Evolutionary conservation across 2,329 filamentous ascomycete species (phyloP).

Genomic region (Didymella lethalis): DNA sequence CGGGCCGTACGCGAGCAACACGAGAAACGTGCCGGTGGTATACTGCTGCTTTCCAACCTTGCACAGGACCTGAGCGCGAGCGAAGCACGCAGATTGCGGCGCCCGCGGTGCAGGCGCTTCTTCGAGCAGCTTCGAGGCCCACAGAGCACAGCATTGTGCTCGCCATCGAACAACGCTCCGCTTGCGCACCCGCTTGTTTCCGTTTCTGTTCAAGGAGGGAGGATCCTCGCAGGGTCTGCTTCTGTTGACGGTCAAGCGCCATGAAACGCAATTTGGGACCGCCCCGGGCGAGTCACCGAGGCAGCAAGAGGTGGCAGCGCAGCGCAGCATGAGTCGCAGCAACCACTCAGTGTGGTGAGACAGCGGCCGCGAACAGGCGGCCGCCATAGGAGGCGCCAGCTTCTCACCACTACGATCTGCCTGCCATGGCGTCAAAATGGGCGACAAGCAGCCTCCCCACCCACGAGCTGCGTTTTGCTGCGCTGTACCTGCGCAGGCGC

Average conservation of each 20-base stretch:
- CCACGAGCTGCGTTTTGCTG: constrained; percentile 65
- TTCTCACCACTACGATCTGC: constrained; percentile 5
- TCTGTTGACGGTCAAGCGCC: constrained; percentile 44
- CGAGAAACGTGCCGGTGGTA: constrained; percentile 11
- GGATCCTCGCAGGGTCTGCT: constrained; percentile 43
- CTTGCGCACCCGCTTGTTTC: constrained; percentile 41
- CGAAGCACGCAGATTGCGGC: constrained; percentile 7
- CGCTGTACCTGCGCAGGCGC: constrained; percentile 42
- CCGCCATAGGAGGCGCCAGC: constrained; percentile 3
- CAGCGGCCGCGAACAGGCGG: not conserved
- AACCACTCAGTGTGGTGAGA: constrained; percentile 5
- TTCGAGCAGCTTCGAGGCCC: constrained; percentile 1
- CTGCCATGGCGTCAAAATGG: constrained; percentile 15
- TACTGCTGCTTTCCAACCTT: constrained; percentile 8
- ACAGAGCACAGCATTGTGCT: constrained; percentile 22
- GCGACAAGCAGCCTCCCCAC: constrained; percentile 24
- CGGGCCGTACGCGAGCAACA: constrained; percentile 10
- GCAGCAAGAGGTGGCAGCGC: constrained; percentile 21
- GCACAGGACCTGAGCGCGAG: constrained; percentile 11
- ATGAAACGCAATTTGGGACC: constrained; percentile 44
- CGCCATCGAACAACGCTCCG: constrained; percentile 21
- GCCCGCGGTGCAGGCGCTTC: constrained; percentile 20
- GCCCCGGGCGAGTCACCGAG: constrained; percentile 23
- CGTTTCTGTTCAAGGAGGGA: constrained; percentile 38
- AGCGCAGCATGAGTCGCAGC: constrained; percentile 5